Evolutionary conservation across 2,329 filamentous ascomycete genomes (phyloP).

Genomic region (Cercospora sesami): DNA sequence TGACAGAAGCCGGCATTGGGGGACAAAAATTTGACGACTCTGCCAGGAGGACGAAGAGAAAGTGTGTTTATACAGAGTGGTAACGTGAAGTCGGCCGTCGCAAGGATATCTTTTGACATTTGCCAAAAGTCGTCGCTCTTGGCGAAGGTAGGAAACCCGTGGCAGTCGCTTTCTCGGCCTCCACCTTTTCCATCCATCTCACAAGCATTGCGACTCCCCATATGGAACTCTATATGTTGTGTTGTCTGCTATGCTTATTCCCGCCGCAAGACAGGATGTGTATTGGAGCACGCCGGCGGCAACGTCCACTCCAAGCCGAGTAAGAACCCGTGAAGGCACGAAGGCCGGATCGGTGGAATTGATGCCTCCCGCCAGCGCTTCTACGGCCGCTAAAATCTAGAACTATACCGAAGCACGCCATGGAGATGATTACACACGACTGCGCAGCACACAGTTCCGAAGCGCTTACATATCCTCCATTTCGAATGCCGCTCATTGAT

Average conservation of each 20-base stretch:
- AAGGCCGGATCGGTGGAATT: background rate
- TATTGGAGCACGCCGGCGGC: background rate
- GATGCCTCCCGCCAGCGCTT: background rate
- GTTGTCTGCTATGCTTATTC: background rate
- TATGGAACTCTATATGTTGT: background rate
- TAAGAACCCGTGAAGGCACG: background rate
- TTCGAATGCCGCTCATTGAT: background rate
- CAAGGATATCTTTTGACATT: background rate
- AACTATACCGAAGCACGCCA: background rate
- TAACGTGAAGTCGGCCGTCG: no score
- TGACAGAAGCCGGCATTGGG: no score
- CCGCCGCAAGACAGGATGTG: background rate
- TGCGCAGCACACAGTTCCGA: background rate
- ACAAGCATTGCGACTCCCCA: background rate
- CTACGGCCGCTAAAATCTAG: background rate
- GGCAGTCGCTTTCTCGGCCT: background rate
- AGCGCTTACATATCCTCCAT: background rate
- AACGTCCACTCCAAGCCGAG: no score
- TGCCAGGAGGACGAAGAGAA: background rate
- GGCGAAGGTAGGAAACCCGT: background rate
- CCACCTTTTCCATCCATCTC: background rate
- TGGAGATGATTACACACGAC: background rate
- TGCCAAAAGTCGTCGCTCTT: background rate
- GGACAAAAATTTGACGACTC: no score
- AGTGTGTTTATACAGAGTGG: background rate